Evolutionary conservation across 1,284 basidiomycete genomes (phyloP).

Genomic region (Coniferiporia weirii): DNA sequence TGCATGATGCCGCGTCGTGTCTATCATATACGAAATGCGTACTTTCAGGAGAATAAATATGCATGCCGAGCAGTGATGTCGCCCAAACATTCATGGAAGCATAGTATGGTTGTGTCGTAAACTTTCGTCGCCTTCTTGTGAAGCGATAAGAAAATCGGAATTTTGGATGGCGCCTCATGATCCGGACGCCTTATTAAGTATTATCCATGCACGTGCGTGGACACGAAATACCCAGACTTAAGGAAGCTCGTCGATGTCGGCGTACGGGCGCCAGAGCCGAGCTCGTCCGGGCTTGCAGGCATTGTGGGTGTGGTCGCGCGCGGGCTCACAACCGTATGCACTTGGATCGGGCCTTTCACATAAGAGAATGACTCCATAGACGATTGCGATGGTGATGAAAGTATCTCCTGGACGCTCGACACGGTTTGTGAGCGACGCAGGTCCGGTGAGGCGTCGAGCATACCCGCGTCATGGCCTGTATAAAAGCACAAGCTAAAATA

Average conservation of each 20-base stretch:
- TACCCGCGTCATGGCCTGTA: constrained; percentile 43
- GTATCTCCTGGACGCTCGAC: constrained; percentile 48
- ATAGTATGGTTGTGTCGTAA: background rate
- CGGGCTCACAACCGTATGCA: background rate
- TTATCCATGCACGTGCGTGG: constrained; percentile 6
- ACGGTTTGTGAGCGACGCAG: constrained; percentile 50
- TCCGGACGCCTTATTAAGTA: too few relatives aligned
- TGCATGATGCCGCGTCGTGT: background rate
- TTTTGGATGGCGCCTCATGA: background rate
- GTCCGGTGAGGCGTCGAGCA: constrained; percentile 21
- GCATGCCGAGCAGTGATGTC: background rate
- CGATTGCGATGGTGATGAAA: constrained; percentile 26
- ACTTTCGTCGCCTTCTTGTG: too few relatives aligned
- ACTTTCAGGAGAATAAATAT: background rate
- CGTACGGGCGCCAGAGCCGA: background rate
- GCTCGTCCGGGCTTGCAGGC: background rate
- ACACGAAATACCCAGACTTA: background rate
- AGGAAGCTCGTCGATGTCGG: constrained; percentile 8
- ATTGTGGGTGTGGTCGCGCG: background rate
- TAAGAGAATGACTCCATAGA: constrained; percentile 4
- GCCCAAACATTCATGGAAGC: background rate
- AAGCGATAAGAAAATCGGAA: too few relatives aligned
- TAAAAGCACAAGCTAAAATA: constrained; percentile 67
- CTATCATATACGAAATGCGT: background rate
- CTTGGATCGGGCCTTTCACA: background rate